Percentiles rank a stretch among this genome's conserved stretches.
These are phyloP conservation scores for Penicillium coffeae DNA, from an alignment of 495 filamentous ascomycete genomes.

Conservation along the genomic window DNA sequence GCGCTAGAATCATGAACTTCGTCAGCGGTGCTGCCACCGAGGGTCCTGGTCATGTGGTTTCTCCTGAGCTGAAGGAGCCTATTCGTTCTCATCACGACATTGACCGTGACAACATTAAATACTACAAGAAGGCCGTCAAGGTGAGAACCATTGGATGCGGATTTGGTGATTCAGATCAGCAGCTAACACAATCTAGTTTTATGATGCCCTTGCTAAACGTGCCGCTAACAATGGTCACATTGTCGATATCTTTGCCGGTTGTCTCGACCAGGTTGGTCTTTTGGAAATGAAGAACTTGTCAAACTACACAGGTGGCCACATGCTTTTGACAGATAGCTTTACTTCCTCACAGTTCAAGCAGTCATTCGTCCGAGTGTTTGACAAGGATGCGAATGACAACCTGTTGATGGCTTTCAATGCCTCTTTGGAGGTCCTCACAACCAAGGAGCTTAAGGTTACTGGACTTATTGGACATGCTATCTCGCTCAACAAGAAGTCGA, in stretches of 20 bases:
- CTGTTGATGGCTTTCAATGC: conserved; percentile 99
- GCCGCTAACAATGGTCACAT: conserved; percentile 96
- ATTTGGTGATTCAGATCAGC: neutral
- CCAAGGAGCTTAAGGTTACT: conserved; percentile 97
- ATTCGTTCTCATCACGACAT: conserved; percentile 99
- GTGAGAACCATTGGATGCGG: conserved; percentile 39
- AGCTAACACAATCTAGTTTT: conserved; percentile 64
- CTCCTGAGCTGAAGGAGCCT: conserved; percentile 93
- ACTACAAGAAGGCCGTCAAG: conserved; percentile 99
- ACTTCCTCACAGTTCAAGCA: conserved; percentile 99
- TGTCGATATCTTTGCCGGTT: conserved; percentile 96
- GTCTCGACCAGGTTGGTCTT: conserved; percentile 95
- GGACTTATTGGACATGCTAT: conserved; percentile 96
- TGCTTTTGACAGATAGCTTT: conserved; percentile 98
- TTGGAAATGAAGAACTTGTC: conserved; percentile 98
- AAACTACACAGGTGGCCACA: conserved; percentile 95
- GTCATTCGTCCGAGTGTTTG: conserved; percentile 94
- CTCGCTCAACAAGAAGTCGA: conserved; percentile 96
- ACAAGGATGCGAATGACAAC: conserved; percentile 92
- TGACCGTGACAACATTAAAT: conserved; percentile 97
- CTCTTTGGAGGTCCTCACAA: conserved; percentile 91
- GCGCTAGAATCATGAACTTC: conserved; percentile 95
- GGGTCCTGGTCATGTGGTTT: conserved; percentile 94
- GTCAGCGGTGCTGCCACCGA: conserved; percentile 94
- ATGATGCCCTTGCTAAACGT: conserved; percentile 93